Evolutionary conservation across 495 filamentous ascomycete genomes (phyloP).

Genomic region (Penicillium bialowiezense): DNA sequence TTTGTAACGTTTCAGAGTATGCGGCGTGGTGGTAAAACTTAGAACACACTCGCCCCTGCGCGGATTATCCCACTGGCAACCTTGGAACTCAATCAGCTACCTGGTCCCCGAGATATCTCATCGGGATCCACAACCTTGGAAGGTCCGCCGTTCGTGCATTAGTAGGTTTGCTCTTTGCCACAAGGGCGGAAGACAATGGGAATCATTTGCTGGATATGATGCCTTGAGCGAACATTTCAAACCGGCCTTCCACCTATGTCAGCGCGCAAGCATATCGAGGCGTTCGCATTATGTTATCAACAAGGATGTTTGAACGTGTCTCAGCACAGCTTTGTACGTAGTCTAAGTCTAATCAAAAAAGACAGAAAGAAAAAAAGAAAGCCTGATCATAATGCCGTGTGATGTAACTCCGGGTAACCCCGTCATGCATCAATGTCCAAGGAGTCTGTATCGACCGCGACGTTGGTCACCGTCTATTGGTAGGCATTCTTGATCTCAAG

Average conservation of each 20-base stretch:
- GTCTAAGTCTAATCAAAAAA: slow-evolving; percentile 5
- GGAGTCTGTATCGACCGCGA: not conserved
- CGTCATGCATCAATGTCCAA: not conserved
- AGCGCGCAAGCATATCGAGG: too few species aligned
- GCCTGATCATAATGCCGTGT: slow-evolving; percentile 8
- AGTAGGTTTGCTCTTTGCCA: not conserved
- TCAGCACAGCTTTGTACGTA: not conserved
- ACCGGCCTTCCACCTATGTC: too few species aligned
- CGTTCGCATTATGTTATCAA: too few species aligned
- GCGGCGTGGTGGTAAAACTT: not conserved
- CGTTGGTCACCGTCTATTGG: slow-evolving; percentile 22
- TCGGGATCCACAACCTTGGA: too few species aligned
- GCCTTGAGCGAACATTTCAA: not conserved
- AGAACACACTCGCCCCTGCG: not conserved
- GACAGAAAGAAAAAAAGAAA: too few species aligned
- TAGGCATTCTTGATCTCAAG: slow-evolving; percentile 50
- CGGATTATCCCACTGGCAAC: not conserved
- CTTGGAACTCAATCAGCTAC: too few species aligned
- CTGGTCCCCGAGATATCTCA: too few species aligned
- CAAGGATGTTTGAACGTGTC: not conserved
- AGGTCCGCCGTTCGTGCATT: not conserved
- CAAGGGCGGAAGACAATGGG: not conserved
- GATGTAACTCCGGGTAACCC: slow-evolving; percentile 1
- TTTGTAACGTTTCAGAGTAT: not conserved
- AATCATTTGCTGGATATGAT: not conserved